Evolutionary conservation across 1,284 basidiomycete genomes (phyloP), one percentile per base, ranked within the genome.

Genomic region (Apiotrichum mycotoxinovorans): DNA sequence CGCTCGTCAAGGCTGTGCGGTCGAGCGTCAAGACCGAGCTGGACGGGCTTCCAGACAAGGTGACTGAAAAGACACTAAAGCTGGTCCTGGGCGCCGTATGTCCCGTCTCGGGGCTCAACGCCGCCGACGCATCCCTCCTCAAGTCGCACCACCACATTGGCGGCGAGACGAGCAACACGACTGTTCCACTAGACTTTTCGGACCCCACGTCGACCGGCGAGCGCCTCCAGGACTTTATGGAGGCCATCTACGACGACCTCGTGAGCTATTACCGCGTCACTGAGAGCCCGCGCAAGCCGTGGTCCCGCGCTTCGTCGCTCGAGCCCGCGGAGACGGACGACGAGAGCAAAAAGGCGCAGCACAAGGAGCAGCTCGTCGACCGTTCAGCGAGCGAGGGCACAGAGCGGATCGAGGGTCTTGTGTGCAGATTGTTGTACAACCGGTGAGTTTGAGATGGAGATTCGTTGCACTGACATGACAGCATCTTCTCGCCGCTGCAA

Each of bases 341-440:
- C 61, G 53, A 47, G 26, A 22, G 23, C 20, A 47, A 30, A 33
- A 41, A 27, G 45, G 44, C 26, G 52, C 53, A 51, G 52, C 61
- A 45, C 35, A n/a, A 33, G 27, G 82, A 84, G 50, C 79, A 73
- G 30, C 35, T 63, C 12, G 65, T 74, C 11, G 78, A 79, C 62
- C 63, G 56, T 22, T 69, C 69, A 43, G 76, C 73, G 0, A 66
- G 65, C 11, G 68, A 67, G 4, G 75, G 85, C 18, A 80, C 91
- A 60, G 88, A 90, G 54, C 77, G 77, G 3, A 84, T 92, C 4
- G 91, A 95, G 73, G 79, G 80, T 8, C 79, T 84, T 0, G 70
- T 93, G 3, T 87, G 86, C 52, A 79, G 80, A 5, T 64, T 89
- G 23, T 86, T 91, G 64, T 93, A 89, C 68, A 87, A 88, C 66